These are phyloP conservation scores for Medicago ruthenica DNA, from an alignment of 306 rosid species.

Conservation along the genomic window DNA sequence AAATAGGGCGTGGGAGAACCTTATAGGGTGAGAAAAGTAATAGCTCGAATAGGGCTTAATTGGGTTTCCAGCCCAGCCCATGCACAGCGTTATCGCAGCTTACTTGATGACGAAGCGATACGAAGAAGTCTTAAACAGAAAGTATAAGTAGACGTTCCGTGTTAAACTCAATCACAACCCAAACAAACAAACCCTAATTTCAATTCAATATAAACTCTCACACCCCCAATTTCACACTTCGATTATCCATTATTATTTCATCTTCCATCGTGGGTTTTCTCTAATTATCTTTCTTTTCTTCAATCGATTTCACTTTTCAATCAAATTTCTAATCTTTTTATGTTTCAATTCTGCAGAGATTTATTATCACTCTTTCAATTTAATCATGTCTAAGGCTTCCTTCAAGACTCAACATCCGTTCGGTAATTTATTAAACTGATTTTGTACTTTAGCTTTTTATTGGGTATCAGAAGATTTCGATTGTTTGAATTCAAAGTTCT, in stretches of 20 bases:
- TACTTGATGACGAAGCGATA: conserved; percentile 42
- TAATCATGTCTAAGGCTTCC: conserved; percentile 74
- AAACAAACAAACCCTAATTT: conserved; percentile 41
- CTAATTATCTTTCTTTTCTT: background rate
- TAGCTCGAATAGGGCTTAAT: no score
- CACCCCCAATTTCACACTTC: background rate
- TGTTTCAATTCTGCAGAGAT: conserved; percentile 59
- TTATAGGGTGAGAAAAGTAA: no score
- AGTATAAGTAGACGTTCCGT: conserved; percentile 52
- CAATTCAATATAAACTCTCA: background rate
- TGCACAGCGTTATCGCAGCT: conserved; percentile 39
- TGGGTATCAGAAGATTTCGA: background rate
- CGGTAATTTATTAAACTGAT: conserved; percentile 48
- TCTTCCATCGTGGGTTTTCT: conserved; percentile 44
- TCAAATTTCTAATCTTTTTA: conserved; percentile 40
- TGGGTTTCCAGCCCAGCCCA: no score
- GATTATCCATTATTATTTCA: conserved; percentile 31
- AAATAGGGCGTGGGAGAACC: no score
- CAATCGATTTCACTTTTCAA: background rate
- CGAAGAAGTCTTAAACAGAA: conserved; percentile 29
- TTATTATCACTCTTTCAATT: conserved; percentile 26
- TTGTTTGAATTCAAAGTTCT: background rate
- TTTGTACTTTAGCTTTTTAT: background rate
- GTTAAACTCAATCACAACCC: conserved; percentile 38
- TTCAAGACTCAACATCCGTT: conserved; percentile 83